phyloP scores from a whole-genome alignment of 352 stramenopile species.

The Phytophthora syringae region DNA sequence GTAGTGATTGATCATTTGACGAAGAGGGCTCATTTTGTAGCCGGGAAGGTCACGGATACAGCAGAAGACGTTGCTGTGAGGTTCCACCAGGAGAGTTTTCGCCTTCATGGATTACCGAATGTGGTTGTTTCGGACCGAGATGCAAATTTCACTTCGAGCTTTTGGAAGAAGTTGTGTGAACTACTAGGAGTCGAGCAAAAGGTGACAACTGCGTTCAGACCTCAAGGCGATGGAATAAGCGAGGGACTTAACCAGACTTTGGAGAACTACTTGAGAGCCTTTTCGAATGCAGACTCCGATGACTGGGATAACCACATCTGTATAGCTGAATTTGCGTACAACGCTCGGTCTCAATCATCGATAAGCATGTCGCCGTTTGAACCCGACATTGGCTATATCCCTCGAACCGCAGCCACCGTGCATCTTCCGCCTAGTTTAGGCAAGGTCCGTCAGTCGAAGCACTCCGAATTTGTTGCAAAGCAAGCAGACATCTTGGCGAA shows the following conservation, averaged over 20 bases:
- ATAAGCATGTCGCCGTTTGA: no score
- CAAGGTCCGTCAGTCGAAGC: neutral
- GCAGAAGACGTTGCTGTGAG: no score
- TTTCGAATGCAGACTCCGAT: slow-evolving; percentile 3
- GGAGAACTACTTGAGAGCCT: no score
- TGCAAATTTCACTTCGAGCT: slow-evolving; percentile 12
- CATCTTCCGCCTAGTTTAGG: neutral
- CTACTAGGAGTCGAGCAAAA: slow-evolving; percentile 6
- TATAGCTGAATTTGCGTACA: slow-evolving; percentile 22
- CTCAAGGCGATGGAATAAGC: no score
- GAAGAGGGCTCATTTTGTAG: slow-evolving; percentile 6
- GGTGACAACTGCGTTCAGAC: no score
- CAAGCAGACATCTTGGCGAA: neutral
- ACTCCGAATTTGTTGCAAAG: neutral
- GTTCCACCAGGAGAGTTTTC: no score
- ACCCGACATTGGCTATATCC: no score
- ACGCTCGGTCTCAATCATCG: slow-evolving; percentile 21
- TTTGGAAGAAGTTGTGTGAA: slow-evolving; percentile 16
- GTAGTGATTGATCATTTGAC: slow-evolving; percentile 25
- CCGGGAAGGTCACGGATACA: no score
- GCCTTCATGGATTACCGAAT: no score
- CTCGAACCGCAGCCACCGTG: slow-evolving; percentile 6
- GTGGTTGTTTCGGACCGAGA: no score
- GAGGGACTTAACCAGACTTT: no score
- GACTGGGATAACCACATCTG: slow-evolving; percentile 21